A percentile compares a stretch with the other conserved stretches of the same genome.
These are phyloP conservation scores for Colletotrichum tropicale DNA, from an alignment of 2,329 filamentous ascomycete genomes.

Conservation along the genomic window DNA sequence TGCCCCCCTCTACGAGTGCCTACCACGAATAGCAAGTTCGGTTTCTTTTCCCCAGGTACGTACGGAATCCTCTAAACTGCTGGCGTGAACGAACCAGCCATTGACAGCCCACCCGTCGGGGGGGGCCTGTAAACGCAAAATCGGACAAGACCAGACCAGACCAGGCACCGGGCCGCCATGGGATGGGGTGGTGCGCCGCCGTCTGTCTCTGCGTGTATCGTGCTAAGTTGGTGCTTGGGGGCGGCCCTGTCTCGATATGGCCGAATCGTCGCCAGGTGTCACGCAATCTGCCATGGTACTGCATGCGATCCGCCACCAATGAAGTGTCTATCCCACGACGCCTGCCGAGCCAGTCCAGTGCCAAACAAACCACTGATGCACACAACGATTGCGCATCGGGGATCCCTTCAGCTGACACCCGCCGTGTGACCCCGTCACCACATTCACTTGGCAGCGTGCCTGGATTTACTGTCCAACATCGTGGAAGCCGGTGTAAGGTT, in stretches of 20 bases:
- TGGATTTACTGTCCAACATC: not conserved
- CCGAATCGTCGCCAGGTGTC: slow-evolving; percentile 7
- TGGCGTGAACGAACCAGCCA: not conserved
- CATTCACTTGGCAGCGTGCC: not conserved
- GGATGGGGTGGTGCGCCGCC: not conserved
- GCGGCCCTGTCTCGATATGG: not conserved
- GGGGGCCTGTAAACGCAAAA: not conserved
- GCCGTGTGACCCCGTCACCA: not conserved
- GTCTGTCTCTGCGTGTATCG: not conserved
- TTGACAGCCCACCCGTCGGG: not conserved
- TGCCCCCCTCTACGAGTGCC: not conserved
- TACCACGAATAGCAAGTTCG: not conserved
- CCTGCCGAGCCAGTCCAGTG: not conserved
- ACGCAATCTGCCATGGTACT: slow-evolving; percentile 9
- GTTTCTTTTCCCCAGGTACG: not conserved
- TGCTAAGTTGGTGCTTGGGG: not conserved
- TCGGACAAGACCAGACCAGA: not conserved
- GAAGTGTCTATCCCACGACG: not conserved
- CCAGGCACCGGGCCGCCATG: slow-evolving; percentile 4
- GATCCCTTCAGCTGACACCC: not conserved
- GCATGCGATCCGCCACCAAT: slow-evolving; percentile 13
- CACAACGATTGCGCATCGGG: not conserved
- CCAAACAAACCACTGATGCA: not conserved
- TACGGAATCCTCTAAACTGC: not conserved
- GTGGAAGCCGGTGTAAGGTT: not conserved